A percentile compares a stretch with the other conserved stretches of the same genome.
Evolutionary conservation across 305 asterid genomes (phyloP).

Genomic region (Coffea humblotiana): DNA sequence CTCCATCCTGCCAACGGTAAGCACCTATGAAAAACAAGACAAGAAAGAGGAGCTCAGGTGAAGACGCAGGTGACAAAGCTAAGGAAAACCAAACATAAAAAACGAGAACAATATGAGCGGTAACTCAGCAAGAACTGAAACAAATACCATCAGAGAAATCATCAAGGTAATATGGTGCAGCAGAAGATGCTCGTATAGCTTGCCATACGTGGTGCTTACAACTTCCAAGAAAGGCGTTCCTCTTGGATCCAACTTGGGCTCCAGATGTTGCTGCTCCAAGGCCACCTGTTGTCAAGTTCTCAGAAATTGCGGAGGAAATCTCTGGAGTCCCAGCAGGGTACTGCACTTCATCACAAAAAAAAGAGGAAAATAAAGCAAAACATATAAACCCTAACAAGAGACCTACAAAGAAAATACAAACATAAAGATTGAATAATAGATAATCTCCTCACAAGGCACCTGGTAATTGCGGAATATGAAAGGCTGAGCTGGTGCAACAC

Average conservation of each 20-base stretch:
- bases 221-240: conserved; percentile 93
- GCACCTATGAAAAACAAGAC: conserved; percentile 43
- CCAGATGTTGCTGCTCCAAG: conserved; percentile 70
- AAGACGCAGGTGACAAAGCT: conserved; percentile 2
- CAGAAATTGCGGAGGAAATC: conserved; percentile 64
- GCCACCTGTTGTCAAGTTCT: conserved; percentile 60
- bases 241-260: conserved; percentile 77
- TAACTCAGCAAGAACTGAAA: conserved; percentile 18
- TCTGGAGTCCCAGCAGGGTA: conserved; percentile 98
- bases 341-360: conserved; percentile 44
- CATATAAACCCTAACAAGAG: background rate
- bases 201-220: conserved; percentile 97
- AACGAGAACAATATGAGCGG: conserved; percentile 8
- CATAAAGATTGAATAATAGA: conserved; percentile 5
- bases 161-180: conserved; percentile 99
- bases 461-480: conserved; percentile 98
- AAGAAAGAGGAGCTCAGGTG: background rate
- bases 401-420: background rate
- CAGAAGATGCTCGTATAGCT: conserved; percentile 99
- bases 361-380: background rate
- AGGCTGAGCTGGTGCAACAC: conserved; percentile 96
- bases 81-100: conserved; percentile 1
- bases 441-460: conserved; percentile 45
- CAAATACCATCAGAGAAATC: conserved; percentile 90
- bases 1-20: conserved; percentile 99